Base-by-base conservation (phyloP, 805 yeast species). In the Zygoascus flipseniorum region DNA sequence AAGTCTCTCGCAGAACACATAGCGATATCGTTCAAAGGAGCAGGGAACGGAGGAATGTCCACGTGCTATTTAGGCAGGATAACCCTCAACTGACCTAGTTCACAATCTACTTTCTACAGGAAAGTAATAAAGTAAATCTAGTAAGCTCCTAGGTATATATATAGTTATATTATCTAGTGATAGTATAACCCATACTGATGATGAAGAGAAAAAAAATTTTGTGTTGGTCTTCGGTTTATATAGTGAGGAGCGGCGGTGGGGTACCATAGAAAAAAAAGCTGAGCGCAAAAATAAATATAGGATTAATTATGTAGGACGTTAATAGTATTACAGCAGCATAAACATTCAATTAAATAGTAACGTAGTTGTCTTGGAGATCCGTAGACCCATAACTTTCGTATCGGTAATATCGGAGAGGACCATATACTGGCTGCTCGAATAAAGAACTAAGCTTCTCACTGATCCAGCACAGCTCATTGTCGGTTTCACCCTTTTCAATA, bases 11-110 rank as follows among this genome's bases (percentile, higher is more conserved):
- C 70, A 54, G 59, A 52, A 58, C 54, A 52, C 62, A 59, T 59
- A 62, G 60, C 59, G 66, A 60, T 57, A 48, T 66, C 56, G 39
- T 31, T 67, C 71, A 60, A 56, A 65, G 71, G 68, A 64, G 70
- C 69, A 60, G 68, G 71, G 70, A 67, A 67, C 71, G 71, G 71
- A 67, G 57, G 64, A 59, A 57, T 58, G 52, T 63, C 65, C 69
- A 60, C 60, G 37, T 49, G 61, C 58, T 58, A 59, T 60, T 58
- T 57, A 60, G 59, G 58, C 61, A 52, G 31, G 60, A 56, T 52
- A 54, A 47, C 56, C 59, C 57, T 60, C 64, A 60, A 60, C 64
- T 60, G 62, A 46, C 52, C 58, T 52, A 53, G 55, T 35, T 51
- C 14, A 44, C 39, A 31, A 26, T 44, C 32, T 9, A 43, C 35